Evolutionary conservation across 2,329 filamentous ascomycete species (phyloP), one percentile per base, ranked within the genome.

Genomic region (Colletotrichum destructivum): DNA sequence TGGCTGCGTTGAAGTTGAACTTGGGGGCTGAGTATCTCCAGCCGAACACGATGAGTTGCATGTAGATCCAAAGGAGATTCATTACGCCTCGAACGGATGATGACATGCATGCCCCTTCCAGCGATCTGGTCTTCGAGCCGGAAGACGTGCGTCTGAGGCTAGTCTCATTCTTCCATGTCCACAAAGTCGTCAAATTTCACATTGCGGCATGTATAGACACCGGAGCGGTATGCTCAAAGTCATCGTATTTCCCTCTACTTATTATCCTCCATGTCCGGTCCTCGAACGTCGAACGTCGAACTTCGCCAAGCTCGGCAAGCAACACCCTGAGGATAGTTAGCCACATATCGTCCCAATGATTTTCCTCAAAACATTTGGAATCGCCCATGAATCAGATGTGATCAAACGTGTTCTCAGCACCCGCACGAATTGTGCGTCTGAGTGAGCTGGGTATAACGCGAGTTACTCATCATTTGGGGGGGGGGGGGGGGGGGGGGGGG

Each of bases 381-480:
- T 11, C 16, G 23, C 21, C 40, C 31, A 63, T 21, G 51, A 55
- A 63, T 63, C 61, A 63, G 61, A 63, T n/a, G 38, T 63, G 61
- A 63, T 63, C 61, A 55, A 63, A 63, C 61, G 61, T 63, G 38
- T 63, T 63, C 61, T 63, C 61, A 63, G 61, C 61, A 63, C 49
- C 38, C 61, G 61, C 49, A 63, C 61, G 55, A 12, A 40, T 63
- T 52, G 49, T 63, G 61, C 61, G 61, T 63, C 61, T 63, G 61
- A 55, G 61, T 63, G 61, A 63, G 61, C 61, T 63, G 61, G 61
- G 61, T 63, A 60, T 60, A 63, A 63, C 61, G 61, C 51, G 61
- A 54, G 51, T 52, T 52, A 35, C 61, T 63, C 61, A 63, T 63
- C 61, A 63, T 63, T 63, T 55, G 40, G 49, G 21, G 23, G 9